Evolutionary conservation across 176 grass and related monocot genomes (phyloP), one percentile per base, ranked within the genome.

Genomic region (Eleusine coracana): DNA sequence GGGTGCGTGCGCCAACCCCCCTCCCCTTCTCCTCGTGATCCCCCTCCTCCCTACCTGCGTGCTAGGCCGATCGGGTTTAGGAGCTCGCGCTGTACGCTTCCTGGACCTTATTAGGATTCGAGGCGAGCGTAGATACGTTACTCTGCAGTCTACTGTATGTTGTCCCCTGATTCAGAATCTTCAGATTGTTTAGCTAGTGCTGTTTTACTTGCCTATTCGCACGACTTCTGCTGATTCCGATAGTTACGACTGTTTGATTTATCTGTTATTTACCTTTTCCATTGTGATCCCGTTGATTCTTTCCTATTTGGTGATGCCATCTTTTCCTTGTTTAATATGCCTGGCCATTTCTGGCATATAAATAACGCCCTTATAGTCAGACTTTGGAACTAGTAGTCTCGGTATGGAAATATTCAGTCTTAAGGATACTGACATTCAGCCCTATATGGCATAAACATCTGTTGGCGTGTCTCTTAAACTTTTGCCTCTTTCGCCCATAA

Each of bases 1-100:
- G 92, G 95, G 95, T 97, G 49, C 81, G 88, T 87, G 84, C 79
- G 78, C 52, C 74, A 10, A 27, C 62, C 68, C 41, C 74, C 61
- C 50, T 12, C 66, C 69, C 51, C 77, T n/a, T 44, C 48, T 48
- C 52, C 31, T 41, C 38, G 14, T 64, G 31, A 79, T 56, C 13
- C 44, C 20, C n/a, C 72, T 74, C 21, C 60, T 74, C 21, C 60
- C 25, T 28, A 20, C 9, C 60, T 28, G 25, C 60, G 25, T 29
- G 60, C 58, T 66, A 65, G 36, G 17, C 60, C 61, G 45, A 34
- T 83, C 45, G 55, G 25, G 15, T 54, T 34, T 45, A 60, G 39
- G 61, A 10, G 39, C 21, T 70, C 64, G 39, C 21, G 18, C 52
- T 34, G 48, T 23, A 65, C 50, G 51, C 70, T 5, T 11, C 17